phyloP scores from a whole-genome alignment of 78 protist species.

The Salpingoeca rosetta region DNA sequence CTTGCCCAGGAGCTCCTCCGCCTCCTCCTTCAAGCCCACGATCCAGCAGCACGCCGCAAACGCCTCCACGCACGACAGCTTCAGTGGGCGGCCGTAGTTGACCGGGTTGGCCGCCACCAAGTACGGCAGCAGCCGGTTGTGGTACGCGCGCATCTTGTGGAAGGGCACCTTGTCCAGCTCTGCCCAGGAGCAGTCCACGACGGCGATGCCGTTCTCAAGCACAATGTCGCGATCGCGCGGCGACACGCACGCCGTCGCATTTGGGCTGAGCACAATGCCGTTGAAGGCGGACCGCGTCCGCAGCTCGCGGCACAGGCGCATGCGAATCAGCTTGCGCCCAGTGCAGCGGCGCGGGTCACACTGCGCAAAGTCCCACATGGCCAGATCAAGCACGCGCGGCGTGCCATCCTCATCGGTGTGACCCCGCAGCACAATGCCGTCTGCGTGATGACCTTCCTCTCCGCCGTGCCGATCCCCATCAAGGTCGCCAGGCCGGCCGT shows the following conservation, averaged over 20 bases:
- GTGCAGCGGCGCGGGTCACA: constrained; percentile 82
- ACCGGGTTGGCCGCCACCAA: constrained; percentile 95
- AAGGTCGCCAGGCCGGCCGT: neutral
- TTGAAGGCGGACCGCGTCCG: constrained; percentile 15
- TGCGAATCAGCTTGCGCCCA: constrained; percentile 68
- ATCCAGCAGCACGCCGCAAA: constrained; percentile 79
- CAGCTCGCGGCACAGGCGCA: constrained; percentile 47
- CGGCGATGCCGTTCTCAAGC: constrained; percentile 57
- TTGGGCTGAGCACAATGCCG: constrained; percentile 77
- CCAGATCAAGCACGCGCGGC: neutral
- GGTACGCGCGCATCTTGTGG: constrained; percentile 46
- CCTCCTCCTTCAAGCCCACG: constrained; percentile 47
- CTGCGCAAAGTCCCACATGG: constrained; percentile 75
- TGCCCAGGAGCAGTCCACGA: constrained; percentile 91
- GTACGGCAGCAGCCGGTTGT: constrained; percentile 74
- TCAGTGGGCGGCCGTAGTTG: constrained; percentile 86
- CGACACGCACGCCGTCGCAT: constrained; percentile 15
- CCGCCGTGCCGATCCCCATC: neutral
- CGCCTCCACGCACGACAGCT: constrained; percentile 86
- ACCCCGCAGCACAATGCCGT: neutral
- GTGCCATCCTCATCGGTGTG: neutral
- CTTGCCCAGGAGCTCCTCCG: constrained; percentile 42
- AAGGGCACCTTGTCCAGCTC: constrained; percentile 69
- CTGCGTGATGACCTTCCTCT: neutral
- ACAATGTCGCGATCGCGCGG: constrained; percentile 68